Conservation (phyloP, 2,329 filamentous ascomycete genomes). For the Mycosphaerella sp. region DNA sequence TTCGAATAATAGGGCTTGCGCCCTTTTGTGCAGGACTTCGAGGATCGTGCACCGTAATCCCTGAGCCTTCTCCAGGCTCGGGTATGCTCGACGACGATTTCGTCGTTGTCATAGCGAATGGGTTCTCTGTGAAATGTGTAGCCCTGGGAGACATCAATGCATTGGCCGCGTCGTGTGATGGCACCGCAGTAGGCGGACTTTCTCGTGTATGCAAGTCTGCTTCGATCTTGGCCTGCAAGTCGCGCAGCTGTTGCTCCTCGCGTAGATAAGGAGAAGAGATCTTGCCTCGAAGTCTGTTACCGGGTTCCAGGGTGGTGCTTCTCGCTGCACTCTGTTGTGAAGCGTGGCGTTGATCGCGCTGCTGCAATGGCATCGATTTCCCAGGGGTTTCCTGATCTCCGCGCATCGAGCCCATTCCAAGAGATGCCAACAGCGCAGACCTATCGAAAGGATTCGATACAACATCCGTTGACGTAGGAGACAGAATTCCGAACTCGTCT, state of each 20-base stretch:
- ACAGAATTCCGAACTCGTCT: conserved; percentile 37
- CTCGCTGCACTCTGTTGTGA: neutral
- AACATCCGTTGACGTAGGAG: conserved; percentile 40
- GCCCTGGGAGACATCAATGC: conserved; percentile 64
- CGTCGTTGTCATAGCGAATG: conserved; percentile 45
- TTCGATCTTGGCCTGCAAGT: conserved; percentile 31
- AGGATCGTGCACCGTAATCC: conserved; percentile 56
- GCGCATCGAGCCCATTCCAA: conserved; percentile 35
- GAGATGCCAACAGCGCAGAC: conserved; percentile 31
- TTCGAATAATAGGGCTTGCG: conserved; percentile 67
- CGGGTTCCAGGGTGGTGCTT: neutral
- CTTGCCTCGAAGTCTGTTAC: conserved; percentile 26
- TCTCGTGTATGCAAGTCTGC: conserved; percentile 22
- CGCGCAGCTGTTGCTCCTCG: conserved; percentile 32
- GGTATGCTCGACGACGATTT: conserved; percentile 28
- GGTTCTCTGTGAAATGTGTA: conserved; percentile 66
- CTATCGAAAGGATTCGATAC: conserved; percentile 32
- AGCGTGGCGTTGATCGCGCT: conserved; percentile 3
- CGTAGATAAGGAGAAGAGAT: conserved; percentile 33
- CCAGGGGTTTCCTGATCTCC: conserved; percentile 23
- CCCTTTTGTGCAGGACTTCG: conserved; percentile 69
- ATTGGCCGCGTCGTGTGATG: conserved; percentile 32
- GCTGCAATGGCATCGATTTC: conserved; percentile 22
- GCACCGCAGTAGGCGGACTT: neutral
- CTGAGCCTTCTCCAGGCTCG: conserved; percentile 48